Conservation (phyloP, 2,329 filamentous ascomycete species). For the Coccinonectria pachysandricola region DNA sequence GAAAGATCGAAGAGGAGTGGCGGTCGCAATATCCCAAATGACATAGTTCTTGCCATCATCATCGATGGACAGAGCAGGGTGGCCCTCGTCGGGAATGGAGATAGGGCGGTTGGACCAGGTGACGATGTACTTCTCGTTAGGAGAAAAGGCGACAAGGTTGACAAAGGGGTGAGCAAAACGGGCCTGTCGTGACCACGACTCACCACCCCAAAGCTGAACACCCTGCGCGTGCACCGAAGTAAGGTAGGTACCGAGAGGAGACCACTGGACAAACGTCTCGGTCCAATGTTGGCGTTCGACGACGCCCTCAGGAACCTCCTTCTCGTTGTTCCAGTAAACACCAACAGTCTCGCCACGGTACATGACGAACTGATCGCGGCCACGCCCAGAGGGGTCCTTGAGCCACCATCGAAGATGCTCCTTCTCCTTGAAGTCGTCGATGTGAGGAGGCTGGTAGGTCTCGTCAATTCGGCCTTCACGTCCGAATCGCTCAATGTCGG, state of each 20-base stretch:
- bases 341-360: slow-evolving; percentile 86
- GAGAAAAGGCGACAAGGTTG: slow-evolving; percentile 94
- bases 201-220: slow-evolving; percentile 93
- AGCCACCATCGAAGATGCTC: slow-evolving; percentile 94
- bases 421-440: slow-evolving; percentile 80
- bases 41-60: slow-evolving; percentile 99
- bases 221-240: slow-evolving; percentile 93
- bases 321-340: slow-evolving; percentile 98
- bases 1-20: slow-evolving; percentile 85
- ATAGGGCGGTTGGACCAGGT: slow-evolving; percentile 97
- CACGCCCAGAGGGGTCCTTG: slow-evolving; percentile 66
- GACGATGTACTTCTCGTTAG: slow-evolving; percentile 81
- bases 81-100: slow-evolving; percentile 76
- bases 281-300: slow-evolving; percentile 96
- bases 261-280: slow-evolving; percentile 97
- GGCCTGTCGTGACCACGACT: slow-evolving; percentile 80
- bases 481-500: slow-evolving; percentile 93
- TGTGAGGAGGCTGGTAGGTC: slow-evolving; percentile 70
- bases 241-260: slow-evolving; percentile 84
- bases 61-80: slow-evolving; percentile 74
- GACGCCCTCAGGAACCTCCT: slow-evolving; percentile 74
- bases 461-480: slow-evolving; percentile 90
- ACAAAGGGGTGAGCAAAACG: slow-evolving; percentile 93
- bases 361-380: slow-evolving; percentile 92
- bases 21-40: slow-evolving; percentile 91